phyloP scores from a whole-genome alignment of 2,329 filamentous ascomycete species.

The Lasiodiplodia theobromae region DNA sequence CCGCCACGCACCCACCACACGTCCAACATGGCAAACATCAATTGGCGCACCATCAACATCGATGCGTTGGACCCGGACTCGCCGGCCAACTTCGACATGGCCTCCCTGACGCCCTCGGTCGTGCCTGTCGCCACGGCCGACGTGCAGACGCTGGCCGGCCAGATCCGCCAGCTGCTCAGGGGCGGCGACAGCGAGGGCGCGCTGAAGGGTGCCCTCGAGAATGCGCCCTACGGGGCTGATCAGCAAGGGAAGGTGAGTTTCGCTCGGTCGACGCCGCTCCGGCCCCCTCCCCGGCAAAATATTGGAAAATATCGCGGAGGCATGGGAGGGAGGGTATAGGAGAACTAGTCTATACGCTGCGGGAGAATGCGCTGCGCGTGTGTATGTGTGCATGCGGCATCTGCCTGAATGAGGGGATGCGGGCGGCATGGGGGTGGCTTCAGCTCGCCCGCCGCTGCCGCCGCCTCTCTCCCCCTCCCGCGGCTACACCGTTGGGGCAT shows the following conservation, averaged over 20 bases:
- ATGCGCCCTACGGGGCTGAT: slow-evolving; percentile 73
- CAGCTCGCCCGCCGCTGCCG: slow-evolving; percentile 16
- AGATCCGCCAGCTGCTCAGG: slow-evolving; percentile 86
- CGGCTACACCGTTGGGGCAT: not conserved
- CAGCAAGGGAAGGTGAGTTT: slow-evolving; percentile 59
- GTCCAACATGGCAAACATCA: slow-evolving; percentile 57
- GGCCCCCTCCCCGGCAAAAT: slow-evolving; percentile 5
- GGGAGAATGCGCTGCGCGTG: slow-evolving; percentile 5
- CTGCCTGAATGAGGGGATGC: slow-evolving; percentile 14
- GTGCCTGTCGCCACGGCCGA: slow-evolving; percentile 78
- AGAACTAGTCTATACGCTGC: not conserved
- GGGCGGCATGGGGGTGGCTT: slow-evolving; percentile 36
- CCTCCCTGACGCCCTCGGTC: slow-evolving; percentile 79
- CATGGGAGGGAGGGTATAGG: slow-evolving; percentile 21
- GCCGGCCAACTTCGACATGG: slow-evolving; percentile 86
- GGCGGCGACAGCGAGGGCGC: slow-evolving; percentile 89
- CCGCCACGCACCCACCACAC: slow-evolving; percentile 8
- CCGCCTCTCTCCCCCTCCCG: slow-evolving; percentile 6
- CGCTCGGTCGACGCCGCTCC: slow-evolving; percentile 11
- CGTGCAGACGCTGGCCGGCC: slow-evolving; percentile 76
- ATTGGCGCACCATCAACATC: slow-evolving; percentile 91
- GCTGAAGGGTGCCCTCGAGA: slow-evolving; percentile 82
- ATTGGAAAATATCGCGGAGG: slow-evolving; percentile 24
- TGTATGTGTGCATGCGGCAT: not conserved
- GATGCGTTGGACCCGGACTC: slow-evolving; percentile 91